phyloP scores from a whole-genome alignment of 2,329 filamentous ascomycete species.

The Sporothrix euskadiensis region DNA sequence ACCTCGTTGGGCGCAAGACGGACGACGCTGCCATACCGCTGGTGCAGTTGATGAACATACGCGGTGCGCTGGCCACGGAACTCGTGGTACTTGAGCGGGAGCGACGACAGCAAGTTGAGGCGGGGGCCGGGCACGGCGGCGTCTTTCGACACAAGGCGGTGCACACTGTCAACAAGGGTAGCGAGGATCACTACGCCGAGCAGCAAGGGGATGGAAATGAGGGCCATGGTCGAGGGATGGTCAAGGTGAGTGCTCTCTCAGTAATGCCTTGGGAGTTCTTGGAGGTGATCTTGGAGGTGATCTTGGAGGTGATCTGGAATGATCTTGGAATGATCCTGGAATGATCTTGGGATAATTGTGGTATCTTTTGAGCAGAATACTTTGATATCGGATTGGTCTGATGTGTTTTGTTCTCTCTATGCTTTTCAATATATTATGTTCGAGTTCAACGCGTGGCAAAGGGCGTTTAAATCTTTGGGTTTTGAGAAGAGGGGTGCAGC shows the following conservation, averaged over 20 bases:
- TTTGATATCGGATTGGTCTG: neutral
- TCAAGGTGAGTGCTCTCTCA: neutral
- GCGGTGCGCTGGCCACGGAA: conserved; percentile 53
- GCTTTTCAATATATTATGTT: too few relatives aligned
- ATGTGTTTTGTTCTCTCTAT: too few relatives aligned
- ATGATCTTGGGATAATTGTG: neutral
- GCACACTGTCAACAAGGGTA: neutral
- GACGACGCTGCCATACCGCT: conserved; percentile 57
- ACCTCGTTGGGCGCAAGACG: conserved; percentile 60
- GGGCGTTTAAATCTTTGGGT: neutral
- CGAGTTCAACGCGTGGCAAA: neutral
- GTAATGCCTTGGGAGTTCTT: neutral
- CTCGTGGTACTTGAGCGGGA: conserved; percentile 57
- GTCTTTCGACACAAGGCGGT: conserved; percentile 40
- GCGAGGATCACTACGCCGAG: conserved; percentile 20
- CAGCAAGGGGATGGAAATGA: conserved; percentile 12
- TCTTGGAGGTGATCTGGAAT: neutral
- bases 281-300: too few relatives aligned
- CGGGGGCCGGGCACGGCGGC: conserved; percentile 51
- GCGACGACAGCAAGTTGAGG: conserved; percentile 51
- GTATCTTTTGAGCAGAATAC: neutral
- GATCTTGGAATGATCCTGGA: neutral
- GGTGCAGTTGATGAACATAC: conserved; percentile 59
- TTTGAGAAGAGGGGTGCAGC: neutral
- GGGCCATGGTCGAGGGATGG: neutral